Evolutionary conservation across 169 alveolate species (phyloP), one percentile per base, ranked within the genome.

Genomic region (Plasmodium malariae): DNA sequence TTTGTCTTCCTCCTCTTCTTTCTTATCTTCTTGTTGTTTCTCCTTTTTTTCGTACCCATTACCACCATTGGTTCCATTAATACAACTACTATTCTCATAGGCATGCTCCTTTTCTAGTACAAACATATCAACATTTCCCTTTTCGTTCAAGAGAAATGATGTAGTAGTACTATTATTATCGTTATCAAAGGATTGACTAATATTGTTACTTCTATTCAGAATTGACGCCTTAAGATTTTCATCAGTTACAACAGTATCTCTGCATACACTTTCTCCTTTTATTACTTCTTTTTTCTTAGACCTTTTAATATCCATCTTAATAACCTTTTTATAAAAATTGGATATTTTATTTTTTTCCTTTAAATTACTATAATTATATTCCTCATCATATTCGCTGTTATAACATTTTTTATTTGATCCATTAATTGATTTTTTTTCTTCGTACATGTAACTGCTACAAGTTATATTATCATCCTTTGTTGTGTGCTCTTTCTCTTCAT

Each of bases 241-340:
- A n/a, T n/a, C n/a, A n/a, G n/a, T 54, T 19, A 9, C 0, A 0
- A 17, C 24, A 19, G 9, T 9, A 36, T 70, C 40, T 11, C 45
- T 60, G 7, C 4, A 1, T 4, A 7, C 17, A 60, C 1, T 24
- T 21, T 60, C 70, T 24, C 40, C 45, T 26, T 60, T 28, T 60
- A 24, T 60, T 28, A 9, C 17, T 19, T 21, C 3, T 48, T 49
- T 57, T 26, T 70, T 36, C 51, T 37, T 54, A 3, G 9, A 54
- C 11, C 6, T 17, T 54, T 54, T 54, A 3, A 54, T 34, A 70
- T 70, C 68, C 9, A 45, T 57, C 48, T 49, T 49, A 32, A 70
- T 49, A 11, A 70, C 83, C 4, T 21, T 55, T 48, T 49, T 70
- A 30, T 21, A 19, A 45, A 55, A 30, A 48, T 1, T 19, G 30